These are phyloP conservation scores for Lactifluus hygrophoroides DNA, from an alignment of 768 basidiomycete genomes.

Conservation along the genomic window DNA sequence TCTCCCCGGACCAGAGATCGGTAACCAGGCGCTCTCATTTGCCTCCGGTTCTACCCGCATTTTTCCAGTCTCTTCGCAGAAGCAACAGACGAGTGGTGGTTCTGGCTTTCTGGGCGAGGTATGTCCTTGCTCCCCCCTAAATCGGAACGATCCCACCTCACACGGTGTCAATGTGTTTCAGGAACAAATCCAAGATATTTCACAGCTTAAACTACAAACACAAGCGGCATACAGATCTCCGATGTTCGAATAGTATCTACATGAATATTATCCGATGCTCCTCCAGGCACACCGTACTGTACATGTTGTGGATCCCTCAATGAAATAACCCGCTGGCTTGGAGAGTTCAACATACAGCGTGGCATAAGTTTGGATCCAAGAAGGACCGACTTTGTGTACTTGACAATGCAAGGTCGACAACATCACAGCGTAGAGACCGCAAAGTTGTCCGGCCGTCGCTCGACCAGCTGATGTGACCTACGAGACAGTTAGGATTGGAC, in stretches of 20 bases:
- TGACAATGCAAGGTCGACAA: no score
- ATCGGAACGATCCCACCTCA: not conserved
- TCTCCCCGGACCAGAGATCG: not conserved
- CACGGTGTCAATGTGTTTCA: not conserved
- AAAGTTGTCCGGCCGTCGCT: no score
- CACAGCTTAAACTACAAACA: conserved; percentile 4
- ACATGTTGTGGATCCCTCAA: not conserved
- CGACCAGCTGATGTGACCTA: no score
- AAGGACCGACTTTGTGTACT: no score
- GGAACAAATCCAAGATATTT: not conserved
- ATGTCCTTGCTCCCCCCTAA: not conserved
- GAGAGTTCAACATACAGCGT: no score
- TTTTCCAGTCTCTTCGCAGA: not conserved
- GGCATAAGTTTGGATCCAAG: no score
- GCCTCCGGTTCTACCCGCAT: conserved; percentile 4
- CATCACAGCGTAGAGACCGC: no score
- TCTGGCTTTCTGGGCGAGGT: not conserved
- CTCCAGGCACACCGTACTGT: not conserved
- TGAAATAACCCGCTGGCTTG: no score
- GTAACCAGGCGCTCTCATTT: not conserved
- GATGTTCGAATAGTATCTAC: not conserved
- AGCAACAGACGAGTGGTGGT: not conserved
- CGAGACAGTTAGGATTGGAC: no score
- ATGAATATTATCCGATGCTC: not conserved
- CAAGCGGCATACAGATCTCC: conserved; percentile 8